Percentiles rank a stretch among this genome's conserved stretches.
Conservation (phyloP, 306 rosid genomes). For the Quercus ilex region DNA sequence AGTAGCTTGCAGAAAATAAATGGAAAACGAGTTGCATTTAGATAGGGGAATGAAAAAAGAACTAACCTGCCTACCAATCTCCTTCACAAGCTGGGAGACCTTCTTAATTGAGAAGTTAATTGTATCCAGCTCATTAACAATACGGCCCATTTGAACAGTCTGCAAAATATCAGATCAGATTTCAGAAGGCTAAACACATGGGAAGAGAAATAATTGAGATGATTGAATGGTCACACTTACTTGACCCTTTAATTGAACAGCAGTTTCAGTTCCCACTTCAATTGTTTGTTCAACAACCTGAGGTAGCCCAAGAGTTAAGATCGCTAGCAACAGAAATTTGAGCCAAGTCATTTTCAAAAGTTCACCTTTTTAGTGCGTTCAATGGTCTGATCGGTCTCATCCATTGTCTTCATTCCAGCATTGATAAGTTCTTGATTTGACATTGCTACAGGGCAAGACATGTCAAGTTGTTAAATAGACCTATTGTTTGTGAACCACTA, state of each 20-base stretch:
- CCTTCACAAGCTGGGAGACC: constrained; percentile 97
- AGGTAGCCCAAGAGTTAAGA: constrained; percentile 7
- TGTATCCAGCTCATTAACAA: constrained; percentile 95
- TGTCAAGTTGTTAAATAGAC: constrained; percentile 18
- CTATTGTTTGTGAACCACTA: not conserved
- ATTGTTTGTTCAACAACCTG: constrained; percentile 92
- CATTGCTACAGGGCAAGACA: constrained; percentile 64
- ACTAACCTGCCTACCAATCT: constrained; percentile 96
- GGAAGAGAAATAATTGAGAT: constrained; percentile 4
- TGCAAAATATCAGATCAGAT: constrained; percentile 33
- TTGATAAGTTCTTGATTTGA: constrained; percentile 88
- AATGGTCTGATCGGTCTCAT: constrained; percentile 96
- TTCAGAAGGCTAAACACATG: constrained; percentile 18
- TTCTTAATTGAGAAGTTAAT: constrained; percentile 97
- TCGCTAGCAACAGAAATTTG: constrained; percentile 9
- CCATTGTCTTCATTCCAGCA: constrained; percentile 82
- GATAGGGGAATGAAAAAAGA: not conserved
- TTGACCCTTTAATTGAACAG: constrained; percentile 86
- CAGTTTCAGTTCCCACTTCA: constrained; percentile 98
- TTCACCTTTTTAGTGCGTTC: constrained; percentile 82
- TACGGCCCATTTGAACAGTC: constrained; percentile 99
- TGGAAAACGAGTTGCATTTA: constrained; percentile 1
- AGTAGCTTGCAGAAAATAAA: not conserved
- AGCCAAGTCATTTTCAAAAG: constrained; percentile 7
- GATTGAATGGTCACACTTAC: constrained; percentile 44